phyloP scores from a whole-genome alignment of 331 rosid genomes.

The Malus hybrid region DNA sequence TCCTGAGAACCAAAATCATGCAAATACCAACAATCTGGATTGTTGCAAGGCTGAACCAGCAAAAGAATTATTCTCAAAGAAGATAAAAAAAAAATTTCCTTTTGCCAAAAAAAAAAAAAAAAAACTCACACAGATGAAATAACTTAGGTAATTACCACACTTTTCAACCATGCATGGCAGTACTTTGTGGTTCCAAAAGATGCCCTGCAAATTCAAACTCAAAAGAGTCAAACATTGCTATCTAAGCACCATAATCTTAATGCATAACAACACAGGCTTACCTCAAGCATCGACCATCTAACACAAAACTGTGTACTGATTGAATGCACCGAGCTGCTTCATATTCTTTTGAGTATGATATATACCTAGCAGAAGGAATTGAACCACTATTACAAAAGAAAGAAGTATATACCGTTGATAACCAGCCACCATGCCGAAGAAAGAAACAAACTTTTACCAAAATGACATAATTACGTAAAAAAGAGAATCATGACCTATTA shows the following conservation, averaged over 20 bases:
- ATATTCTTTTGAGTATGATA: constrained; percentile 82
- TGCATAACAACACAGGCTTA: constrained; percentile 11
- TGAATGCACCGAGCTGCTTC: constrained; percentile 98
- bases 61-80: neutral
- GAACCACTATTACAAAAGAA: neutral
- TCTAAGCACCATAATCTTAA: neutral
- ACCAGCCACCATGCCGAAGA: neutral
- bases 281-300: constrained; percentile 91
- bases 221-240: neutral
- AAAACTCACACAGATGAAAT: neutral
- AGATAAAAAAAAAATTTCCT: neutral
- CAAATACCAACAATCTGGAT: constrained; percentile 94
- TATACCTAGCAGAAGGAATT: constrained; percentile 45
- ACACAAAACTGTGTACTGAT: constrained; percentile 90
- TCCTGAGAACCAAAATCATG: constrained; percentile 89
- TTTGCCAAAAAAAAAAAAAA: neutral
- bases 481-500: neutral
- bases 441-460: neutral
- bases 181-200: constrained; percentile 98
- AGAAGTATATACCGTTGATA: neutral
- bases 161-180: constrained; percentile 98
- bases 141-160: constrained; percentile 42
- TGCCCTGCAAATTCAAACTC: constrained; percentile 50
- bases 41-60: constrained; percentile 84
- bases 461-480: neutral